phyloP scores from a whole-genome alignment of 148 eudicot genomes.

The Chenopodium formosanum region DNA sequence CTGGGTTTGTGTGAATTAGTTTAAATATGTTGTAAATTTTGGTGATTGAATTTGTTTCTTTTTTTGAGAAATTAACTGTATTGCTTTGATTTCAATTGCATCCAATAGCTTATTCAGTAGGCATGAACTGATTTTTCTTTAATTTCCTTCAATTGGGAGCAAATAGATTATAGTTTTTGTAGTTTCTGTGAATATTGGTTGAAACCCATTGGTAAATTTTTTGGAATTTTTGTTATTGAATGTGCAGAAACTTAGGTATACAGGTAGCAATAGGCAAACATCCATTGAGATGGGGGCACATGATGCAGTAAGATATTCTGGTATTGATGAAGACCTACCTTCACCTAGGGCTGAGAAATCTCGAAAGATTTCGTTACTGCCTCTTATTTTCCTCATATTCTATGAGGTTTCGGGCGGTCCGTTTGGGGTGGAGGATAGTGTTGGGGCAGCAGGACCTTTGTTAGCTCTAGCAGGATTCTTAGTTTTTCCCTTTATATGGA shows the following conservation, averaged over 20 bases:
- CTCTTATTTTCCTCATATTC: conserved; percentile 52
- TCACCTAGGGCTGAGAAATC: conserved; percentile 38
- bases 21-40: not conserved
- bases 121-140: too few species aligned
- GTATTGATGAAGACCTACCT: conserved; percentile 26
- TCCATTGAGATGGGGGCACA: conserved; percentile 42
- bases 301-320: conserved; percentile 36
- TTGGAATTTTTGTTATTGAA: conserved; percentile 22
- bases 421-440: conserved; percentile 52
- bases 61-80: not conserved
- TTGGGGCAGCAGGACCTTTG: conserved; percentile 54
- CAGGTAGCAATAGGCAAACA: conserved; percentile 37
- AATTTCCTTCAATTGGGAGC: too few species aligned
- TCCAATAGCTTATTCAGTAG: too few species aligned
- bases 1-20: conserved; percentile 4
- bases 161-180: not conserved
- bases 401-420: conserved; percentile 56
- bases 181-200: not conserved
- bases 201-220: conserved; percentile 16
- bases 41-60: not conserved
- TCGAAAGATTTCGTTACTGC: conserved; percentile 40
- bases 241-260: conserved; percentile 48
- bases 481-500: conserved; percentile 51
- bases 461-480: conserved; percentile 49
- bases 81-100: not conserved